Percentiles rank a stretch among this genome's conserved stretches.
Conservation (phyloP, 1,284 basidiomycete genomes). For the Apiotrichum gamsii region DNA sequence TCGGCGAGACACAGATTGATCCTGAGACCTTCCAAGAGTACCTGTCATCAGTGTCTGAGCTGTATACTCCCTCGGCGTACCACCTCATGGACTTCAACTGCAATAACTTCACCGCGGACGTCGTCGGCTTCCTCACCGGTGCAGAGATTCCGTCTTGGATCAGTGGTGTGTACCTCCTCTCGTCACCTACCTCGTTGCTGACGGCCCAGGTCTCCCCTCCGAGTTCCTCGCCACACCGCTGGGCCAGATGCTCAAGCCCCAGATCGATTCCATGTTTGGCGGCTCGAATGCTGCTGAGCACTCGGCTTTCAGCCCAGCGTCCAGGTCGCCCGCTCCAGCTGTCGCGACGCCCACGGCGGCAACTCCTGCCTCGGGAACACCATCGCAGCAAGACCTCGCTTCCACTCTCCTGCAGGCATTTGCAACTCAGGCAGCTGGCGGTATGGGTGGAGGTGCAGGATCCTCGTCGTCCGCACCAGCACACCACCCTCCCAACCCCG, state of each 20-base stretch:
- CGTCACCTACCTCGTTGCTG: not conserved
- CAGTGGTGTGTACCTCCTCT: slow-evolving; percentile 47
- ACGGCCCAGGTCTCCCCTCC: slow-evolving; percentile 62
- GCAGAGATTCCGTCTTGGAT: slow-evolving; percentile 70
- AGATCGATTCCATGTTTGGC: slow-evolving; percentile 79
- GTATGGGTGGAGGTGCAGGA: not conserved
- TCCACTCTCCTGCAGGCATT: slow-evolving; percentile 61
- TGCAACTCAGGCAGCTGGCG: slow-evolving; percentile 52
- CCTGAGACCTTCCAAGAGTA: slow-evolving; percentile 78
- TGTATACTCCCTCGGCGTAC: slow-evolving; percentile 86
- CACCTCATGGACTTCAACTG: slow-evolving; percentile 71
- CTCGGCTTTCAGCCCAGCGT: slow-evolving; percentile 13
- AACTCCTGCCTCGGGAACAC: slow-evolving; percentile 40
- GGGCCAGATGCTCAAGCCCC: slow-evolving; percentile 74
- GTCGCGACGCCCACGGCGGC: slow-evolving; percentile 40
- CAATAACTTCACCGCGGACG: slow-evolving; percentile 85
- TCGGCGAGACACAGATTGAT: slow-evolving; percentile 75
- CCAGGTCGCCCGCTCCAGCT: slow-evolving; percentile 8
- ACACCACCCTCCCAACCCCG: slow-evolving; percentile 39
- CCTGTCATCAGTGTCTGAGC: slow-evolving; percentile 61
- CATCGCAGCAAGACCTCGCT: slow-evolving; percentile 45
- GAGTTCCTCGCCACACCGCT: slow-evolving; percentile 89
- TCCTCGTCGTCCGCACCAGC: slow-evolving; percentile 42
- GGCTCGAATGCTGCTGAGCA: slow-evolving; percentile 59
- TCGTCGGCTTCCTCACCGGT: slow-evolving; percentile 75